Evolutionary conservation across 2,329 filamentous ascomycete genomes (phyloP), one percentile per base, ranked within the genome.

Genomic region (Aspergillus bombycis): DNA sequence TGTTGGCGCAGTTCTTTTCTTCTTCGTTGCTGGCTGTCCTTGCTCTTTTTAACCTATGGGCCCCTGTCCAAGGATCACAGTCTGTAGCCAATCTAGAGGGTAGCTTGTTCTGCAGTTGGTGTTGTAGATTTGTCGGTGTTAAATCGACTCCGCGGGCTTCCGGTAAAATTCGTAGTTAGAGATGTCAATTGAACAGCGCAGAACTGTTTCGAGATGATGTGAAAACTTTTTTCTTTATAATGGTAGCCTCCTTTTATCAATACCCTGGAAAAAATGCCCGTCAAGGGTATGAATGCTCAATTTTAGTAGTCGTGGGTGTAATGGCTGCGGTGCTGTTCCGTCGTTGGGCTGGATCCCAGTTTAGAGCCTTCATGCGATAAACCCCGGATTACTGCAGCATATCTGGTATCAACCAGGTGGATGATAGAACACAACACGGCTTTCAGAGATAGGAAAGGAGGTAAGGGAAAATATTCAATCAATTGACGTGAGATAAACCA

Each of bases 101-200:
- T 10, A 19, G 5, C 30, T 36, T n/a, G 28, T n/a, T 28, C 38
- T 19, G 53, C 26, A 14, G 38, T 52, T 34, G 61, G 21, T 60
- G 19, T 23, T 52, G 36, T 26, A 45, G n/a, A 43, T 64, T 53
- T 48, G 59, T 30, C n/a, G 45, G 55, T 48, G 28, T 32, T 53
- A 52, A 34, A 38, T 59, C 56, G 38, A 64, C 62, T 66, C 65
- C 68, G 66, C 65, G 61, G 57, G 28, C 63, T 68, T 70, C 68
- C 68, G 68, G 60, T 23, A 10, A 38, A 48, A 23, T 32, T 34
- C 32, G n/a, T 23, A n/a, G 30, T 43, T 16, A 38, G 36, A 56
- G 19, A 16, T 4, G 54, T 28, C 3, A 32, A 28, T 14, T 36
- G 41, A 46, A 45, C 14, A 30, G 28, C 11, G 5, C 30, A 7